Evolutionary conservation across 1,284 basidiomycete species (phyloP).

Genomic region (Papiliotrema flavescens): DNA sequence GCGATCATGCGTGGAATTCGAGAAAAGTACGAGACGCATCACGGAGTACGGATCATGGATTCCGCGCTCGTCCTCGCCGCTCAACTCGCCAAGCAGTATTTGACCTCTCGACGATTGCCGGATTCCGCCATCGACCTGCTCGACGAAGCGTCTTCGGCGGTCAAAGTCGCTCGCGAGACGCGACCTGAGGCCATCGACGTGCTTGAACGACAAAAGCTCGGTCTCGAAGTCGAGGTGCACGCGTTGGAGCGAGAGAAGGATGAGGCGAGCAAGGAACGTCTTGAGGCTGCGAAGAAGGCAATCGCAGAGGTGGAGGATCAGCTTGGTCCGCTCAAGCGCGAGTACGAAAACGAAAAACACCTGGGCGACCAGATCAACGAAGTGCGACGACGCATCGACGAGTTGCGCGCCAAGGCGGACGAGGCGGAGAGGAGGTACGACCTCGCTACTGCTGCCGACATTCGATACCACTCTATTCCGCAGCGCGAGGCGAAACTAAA

Average conservation of each 20-base stretch:
- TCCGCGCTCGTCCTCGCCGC: slow-evolving; percentile 86
- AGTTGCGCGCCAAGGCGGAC: slow-evolving; percentile 86
- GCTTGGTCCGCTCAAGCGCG: slow-evolving; percentile 80
- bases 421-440: slow-evolving; percentile 88
- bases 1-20: slow-evolving; percentile 77
- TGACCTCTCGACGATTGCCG: slow-evolving; percentile 78
- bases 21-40: slow-evolving; percentile 71
- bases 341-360: slow-evolving; percentile 85
- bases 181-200: slow-evolving; percentile 92
- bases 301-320: slow-evolving; percentile 85
- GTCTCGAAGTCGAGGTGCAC: slow-evolving; percentile 93
- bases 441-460: slow-evolving; percentile 79
- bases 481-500: slow-evolving; percentile 74
- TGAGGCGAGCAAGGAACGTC: slow-evolving; percentile 78
- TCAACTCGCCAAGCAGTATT: slow-evolving; percentile 88
- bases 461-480: slow-evolving; percentile 89
- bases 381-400: slow-evolving; percentile 80
- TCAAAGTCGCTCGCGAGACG: slow-evolving; percentile 90
- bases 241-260: slow-evolving; percentile 94
- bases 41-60: slow-evolving; percentile 87
- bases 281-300: slow-evolving; percentile 71
- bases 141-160: slow-evolving; percentile 74
- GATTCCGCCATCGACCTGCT: slow-evolving; percentile 90
- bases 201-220: slow-evolving; percentile 86
- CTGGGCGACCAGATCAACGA: slow-evolving; percentile 81